Conservation (phyloP, 805 yeast genomes). For the Kluyveromyces lactis region DNA sequence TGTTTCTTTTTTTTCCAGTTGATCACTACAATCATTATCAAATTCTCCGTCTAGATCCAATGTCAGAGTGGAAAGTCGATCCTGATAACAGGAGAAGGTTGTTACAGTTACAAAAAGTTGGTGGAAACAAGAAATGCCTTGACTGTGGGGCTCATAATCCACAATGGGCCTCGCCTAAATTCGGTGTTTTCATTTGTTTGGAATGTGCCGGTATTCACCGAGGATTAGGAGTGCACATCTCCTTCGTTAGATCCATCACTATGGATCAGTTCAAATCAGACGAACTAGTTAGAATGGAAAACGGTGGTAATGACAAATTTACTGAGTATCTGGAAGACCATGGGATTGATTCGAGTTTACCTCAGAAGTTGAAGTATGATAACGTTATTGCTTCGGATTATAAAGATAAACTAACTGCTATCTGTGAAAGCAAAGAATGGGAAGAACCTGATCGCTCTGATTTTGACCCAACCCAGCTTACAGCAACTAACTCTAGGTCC, state of each 20-base stretch:
- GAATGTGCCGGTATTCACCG: constrained; percentile 98
- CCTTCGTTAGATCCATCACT: constrained; percentile 92
- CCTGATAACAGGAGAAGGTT: constrained; percentile 85
- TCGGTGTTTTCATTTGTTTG: constrained; percentile 92
- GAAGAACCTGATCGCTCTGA: constrained; percentile 52
- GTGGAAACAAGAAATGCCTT: constrained; percentile 80
- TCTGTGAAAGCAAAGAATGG: constrained; percentile 66
- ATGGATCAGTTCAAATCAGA: constrained; percentile 98
- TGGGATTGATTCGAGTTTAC: constrained; percentile 58
- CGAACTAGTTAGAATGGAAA: constrained; percentile 83
- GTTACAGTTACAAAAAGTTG: constrained; percentile 67
- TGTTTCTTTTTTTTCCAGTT: too few relatives aligned
- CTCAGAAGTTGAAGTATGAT: constrained; percentile 71
- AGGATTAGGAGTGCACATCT: constrained; percentile 93
- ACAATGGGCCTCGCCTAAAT: constrained; percentile 98
- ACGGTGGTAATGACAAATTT: constrained; percentile 84
- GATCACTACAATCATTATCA: too few relatives aligned
- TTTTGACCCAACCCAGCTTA: constrained; percentile 23
- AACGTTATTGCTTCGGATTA: constrained; percentile 93
- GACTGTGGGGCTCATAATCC: constrained; percentile 96
- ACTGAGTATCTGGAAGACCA: constrained; percentile 57
- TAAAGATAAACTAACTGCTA: constrained; percentile 68
- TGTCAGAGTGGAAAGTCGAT: constrained; percentile 79
- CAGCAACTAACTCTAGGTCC: background rate
- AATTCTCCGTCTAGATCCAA: too few relatives aligned